Evolutionary conservation across 176 grass and related monocot genomes (phyloP).

Genomic region (Urochloa ruziziensis): DNA sequence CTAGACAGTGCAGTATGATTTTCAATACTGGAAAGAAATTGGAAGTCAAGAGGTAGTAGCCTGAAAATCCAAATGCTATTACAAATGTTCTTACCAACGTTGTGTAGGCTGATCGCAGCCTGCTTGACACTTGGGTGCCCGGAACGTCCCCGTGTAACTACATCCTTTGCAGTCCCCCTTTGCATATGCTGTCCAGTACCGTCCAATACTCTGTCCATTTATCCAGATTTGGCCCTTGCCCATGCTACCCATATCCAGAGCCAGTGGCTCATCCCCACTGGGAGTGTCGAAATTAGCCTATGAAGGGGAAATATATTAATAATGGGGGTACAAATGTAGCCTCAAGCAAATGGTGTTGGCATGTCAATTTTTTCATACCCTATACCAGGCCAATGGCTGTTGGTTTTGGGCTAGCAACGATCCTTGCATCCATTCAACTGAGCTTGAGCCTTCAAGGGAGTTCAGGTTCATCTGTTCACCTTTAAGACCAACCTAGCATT

Average conservation of each 20-base stretch:
- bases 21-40: not conserved
- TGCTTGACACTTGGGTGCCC: conserved; percentile 74
- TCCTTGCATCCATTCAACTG: conserved; percentile 97
- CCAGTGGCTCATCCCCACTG: conserved; percentile 81
- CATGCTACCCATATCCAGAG: conserved; percentile 98
- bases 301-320: conserved; percentile 10
- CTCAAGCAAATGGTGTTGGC: not conserved
- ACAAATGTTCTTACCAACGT: conserved; percentile 69
- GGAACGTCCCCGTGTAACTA: conserved; percentile 72
- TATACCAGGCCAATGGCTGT: conserved; percentile 86
- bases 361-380: conserved; percentile 52
- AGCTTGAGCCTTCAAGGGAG: conserved; percentile 76
- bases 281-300: conserved; percentile 92
- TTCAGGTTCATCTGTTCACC: conserved; percentile 98
- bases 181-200: conserved; percentile 78
- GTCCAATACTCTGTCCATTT: conserved; percentile 95
- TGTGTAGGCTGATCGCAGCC: conserved; percentile 86
- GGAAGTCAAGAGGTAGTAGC: not conserved
- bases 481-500: conserved; percentile 81
- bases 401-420: conserved; percentile 69
- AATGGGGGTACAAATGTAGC: not conserved
- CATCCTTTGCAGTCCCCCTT: conserved; percentile 70
- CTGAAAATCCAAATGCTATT: not conserved
- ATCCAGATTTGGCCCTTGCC: conserved; percentile 98
- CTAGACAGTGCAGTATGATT: not conserved